Evolutionary conservation across 2,329 filamentous ascomycete genomes (phyloP), one percentile per base, ranked within the genome.

Genomic region (Penicillium concentricum): DNA sequence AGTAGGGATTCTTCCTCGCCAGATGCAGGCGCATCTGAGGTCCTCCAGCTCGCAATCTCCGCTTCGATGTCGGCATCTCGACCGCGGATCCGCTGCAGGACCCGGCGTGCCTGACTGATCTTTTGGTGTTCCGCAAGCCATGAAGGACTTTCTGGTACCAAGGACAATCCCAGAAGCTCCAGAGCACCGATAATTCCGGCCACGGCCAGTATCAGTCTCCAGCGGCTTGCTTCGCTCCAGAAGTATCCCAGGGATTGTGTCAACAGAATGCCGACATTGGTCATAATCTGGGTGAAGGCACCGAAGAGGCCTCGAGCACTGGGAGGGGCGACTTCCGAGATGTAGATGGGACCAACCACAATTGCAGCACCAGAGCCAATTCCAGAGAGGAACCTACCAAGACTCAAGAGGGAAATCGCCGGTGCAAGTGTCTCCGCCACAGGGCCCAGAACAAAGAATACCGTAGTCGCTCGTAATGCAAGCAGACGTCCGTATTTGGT

Each of bases 301-400:
- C 85, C 85, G 66, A 96, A 97, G 61, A 96, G 85, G 5, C 92
- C 92, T 53, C 87, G 85, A 62, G 88, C 84, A 16, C 81, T 78
- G 0, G 85, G 85, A 4, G 93, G 94, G 0, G 92, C 88, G 26
- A 97, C 84, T 74, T 99, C 94, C 44, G 91, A 92, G 65, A 99
- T 91, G 78, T 96, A 99, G 20, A 99, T 84, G 0, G 94, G 94
- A 3, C 95, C 92, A 35, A 97, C 90, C 20, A 99, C 94, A 3
- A 94, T 93, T 1, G 92, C 86, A 2, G 92, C 91, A 22, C 94
- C 94, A 6, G 92, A 92, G 7, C 90, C 92, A 2, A 96, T 72
- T 12, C 94, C 94, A 9, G 90, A 88, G 15, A 97, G 71, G 22
- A 96, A 79, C 22, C 94, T 84, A 5, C 93, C 94, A 16, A 90